Percentiles rank a stretch among this genome's conserved stretches.
These are phyloP conservation scores for Globisporangium orthogonon DNA, from an alignment of 352 stramenopile species.

Conservation along the genomic window DNA sequence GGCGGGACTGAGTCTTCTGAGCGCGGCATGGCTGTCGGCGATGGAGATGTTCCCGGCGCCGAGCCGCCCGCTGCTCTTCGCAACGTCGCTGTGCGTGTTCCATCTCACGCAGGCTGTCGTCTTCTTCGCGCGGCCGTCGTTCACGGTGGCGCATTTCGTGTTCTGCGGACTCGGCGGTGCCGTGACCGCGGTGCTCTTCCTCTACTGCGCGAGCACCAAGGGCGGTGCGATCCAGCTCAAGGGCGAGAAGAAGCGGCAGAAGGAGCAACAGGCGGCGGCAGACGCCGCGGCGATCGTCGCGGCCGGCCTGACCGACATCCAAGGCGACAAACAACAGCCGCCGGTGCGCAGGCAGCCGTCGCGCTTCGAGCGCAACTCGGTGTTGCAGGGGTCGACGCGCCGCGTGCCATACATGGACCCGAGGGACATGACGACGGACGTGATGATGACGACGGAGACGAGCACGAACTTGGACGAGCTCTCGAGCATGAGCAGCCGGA, in stretches of 20 bases:
- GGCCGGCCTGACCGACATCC: conserved; percentile 17
- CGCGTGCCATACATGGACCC: conserved; percentile 10
- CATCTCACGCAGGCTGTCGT: conserved; percentile 50
- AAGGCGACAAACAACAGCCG: conserved; percentile 9
- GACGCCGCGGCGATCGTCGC: conserved; percentile 17
- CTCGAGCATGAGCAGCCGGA: conserved; percentile 8
- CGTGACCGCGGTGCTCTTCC: conserved; percentile 62
- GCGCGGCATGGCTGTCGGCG: conserved; percentile 62
- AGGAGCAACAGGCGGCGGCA: conserved; percentile 21
- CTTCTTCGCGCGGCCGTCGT: conserved; percentile 53
- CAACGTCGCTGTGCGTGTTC: conserved; percentile 60
- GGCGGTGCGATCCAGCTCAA: conserved; percentile 81
- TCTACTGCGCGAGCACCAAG: conserved; percentile 77
- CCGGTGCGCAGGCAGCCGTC: conserved; percentile 41
- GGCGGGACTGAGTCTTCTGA: conserved; percentile 61
- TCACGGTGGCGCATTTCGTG: conserved; percentile 52
- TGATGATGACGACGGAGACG: conserved; percentile 2
- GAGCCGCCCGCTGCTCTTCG: conserved; percentile 58
- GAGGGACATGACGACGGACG: conserved; percentile 3
- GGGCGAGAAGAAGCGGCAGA: conserved; percentile 71
- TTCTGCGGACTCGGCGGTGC: conserved; percentile 30
- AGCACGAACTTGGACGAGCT: conserved; percentile 23
- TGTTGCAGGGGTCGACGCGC: background rate
- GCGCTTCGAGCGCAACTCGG: conserved; percentile 34
- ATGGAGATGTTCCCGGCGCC: conserved; percentile 79